Evolutionary conservation across 352 stramenopile genomes (phyloP).

Genomic region (Globisporangium barbulae): DNA sequence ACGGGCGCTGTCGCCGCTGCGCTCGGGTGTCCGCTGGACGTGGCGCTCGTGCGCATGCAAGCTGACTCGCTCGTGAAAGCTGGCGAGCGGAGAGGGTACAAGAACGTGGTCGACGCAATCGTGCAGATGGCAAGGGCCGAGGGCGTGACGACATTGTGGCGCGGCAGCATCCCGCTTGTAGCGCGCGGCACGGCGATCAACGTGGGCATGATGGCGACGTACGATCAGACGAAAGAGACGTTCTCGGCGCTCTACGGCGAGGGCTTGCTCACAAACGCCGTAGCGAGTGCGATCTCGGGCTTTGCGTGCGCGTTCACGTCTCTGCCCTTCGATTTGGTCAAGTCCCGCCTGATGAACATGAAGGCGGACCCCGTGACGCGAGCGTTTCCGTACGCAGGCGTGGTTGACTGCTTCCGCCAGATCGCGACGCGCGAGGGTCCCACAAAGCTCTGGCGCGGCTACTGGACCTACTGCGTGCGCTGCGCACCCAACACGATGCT

Average conservation of each 20-base stretch:
- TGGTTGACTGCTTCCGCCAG: slow-evolving; percentile 93
- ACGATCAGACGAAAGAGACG: slow-evolving; percentile 97
- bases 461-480: slow-evolving; percentile 97
- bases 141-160: slow-evolving; percentile 87
- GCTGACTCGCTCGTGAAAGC: slow-evolving; percentile 91
- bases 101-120: slow-evolving; percentile 97
- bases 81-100: slow-evolving; percentile 95
- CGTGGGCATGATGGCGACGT: slow-evolving; percentile 98
- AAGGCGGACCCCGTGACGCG: slow-evolving; percentile 87
- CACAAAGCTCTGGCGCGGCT: slow-evolving; percentile 95
- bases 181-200: slow-evolving; percentile 98
- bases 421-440: slow-evolving; percentile 94
- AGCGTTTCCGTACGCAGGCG: slow-evolving; percentile 92
- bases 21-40: slow-evolving; percentile 97
- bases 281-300: slow-evolving; percentile 92
- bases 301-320: slow-evolving; percentile 98
- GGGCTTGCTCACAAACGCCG: slow-evolving; percentile 87
- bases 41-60: slow-evolving; percentile 98
- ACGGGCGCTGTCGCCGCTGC: slow-evolving; percentile 90
- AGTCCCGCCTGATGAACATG: slow-evolving; percentile 98
- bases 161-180: slow-evolving; percentile 89
- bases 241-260: slow-evolving; percentile 58
- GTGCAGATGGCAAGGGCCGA: slow-evolving; percentile 85
- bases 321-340: slow-evolving; percentile 99
- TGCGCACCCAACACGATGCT: slow-evolving; percentile 99